These are phyloP conservation scores for Paecilomyces variotii DNA, from an alignment of 2,329 filamentous ascomycete species.

Conservation along the genomic window DNA sequence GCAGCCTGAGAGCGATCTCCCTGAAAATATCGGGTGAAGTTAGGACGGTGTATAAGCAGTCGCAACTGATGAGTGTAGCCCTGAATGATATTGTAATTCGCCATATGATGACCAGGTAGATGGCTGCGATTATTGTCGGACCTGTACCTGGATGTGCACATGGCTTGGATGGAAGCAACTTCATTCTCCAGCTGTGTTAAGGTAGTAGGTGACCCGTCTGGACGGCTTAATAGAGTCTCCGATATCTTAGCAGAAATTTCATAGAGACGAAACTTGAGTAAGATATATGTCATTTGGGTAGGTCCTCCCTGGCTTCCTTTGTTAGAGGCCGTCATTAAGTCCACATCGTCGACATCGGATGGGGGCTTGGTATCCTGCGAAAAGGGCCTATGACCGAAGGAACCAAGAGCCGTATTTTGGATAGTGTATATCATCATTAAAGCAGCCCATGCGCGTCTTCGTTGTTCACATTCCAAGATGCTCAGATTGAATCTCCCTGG, in stretches of 20 bases:
- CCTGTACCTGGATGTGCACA: slow-evolving; percentile 23
- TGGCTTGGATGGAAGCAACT: slow-evolving; percentile 21
- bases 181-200: slow-evolving; percentile 21
- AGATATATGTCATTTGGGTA: slow-evolving; percentile 36
- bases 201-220: slow-evolving; percentile 12
- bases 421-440: slow-evolving; percentile 34
- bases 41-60: slow-evolving; percentile 30
- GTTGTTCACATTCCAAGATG: slow-evolving; percentile 29
- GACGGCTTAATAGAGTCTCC: slow-evolving; percentile 23
- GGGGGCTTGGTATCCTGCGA: slow-evolving; percentile 23
- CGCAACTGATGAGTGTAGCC: slow-evolving; percentile 32
- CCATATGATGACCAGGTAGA: slow-evolving; percentile 26
- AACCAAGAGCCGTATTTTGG: slow-evolving; percentile 30
- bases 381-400: slow-evolving; percentile 21
- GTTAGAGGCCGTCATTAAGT: slow-evolving; percentile 19
- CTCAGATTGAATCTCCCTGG: slow-evolving; percentile 28
- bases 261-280: slow-evolving; percentile 30
- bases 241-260: slow-evolving; percentile 29
- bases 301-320: slow-evolving; percentile 17
- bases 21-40: slow-evolving; percentile 23
- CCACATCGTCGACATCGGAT: slow-evolving; percentile 29
- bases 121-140: slow-evolving; percentile 15
- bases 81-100: slow-evolving; percentile 34
- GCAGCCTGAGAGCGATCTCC: slow-evolving; percentile 23
- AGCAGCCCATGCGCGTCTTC: slow-evolving; percentile 32